A percentile compares a stretch with the other conserved stretches of the same genome.
These are phyloP conservation scores for Buddleja alternifolia DNA, from an alignment of 257 asterid species.

Conservation along the genomic window DNA sequence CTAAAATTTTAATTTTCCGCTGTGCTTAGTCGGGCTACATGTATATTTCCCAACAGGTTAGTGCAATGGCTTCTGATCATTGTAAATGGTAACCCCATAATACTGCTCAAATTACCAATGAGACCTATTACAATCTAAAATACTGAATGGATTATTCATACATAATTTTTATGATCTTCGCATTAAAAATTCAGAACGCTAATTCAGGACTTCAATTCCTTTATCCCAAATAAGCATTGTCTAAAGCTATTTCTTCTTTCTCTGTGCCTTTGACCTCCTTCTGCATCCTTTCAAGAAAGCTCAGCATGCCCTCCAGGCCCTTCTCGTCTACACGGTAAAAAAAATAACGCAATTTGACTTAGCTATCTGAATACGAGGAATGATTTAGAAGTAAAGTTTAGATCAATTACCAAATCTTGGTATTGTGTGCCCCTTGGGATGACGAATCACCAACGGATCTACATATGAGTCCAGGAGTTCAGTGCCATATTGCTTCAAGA, in stretches of 20 bases:
- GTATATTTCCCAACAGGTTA: too few species aligned
- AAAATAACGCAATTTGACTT: neutral
- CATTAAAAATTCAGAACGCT: neutral
- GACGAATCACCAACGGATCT: conserved; percentile 77
- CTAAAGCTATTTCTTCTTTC: conserved; percentile 28
- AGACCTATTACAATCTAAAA: neutral
- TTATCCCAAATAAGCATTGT: conserved; percentile 17
- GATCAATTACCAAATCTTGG: conserved; percentile 80
- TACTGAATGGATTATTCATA: neutral
- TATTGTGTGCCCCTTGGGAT: conserved; percentile 83
- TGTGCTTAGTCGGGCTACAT: too few species aligned
- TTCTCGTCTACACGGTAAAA: conserved; percentile 49
- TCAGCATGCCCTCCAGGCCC: conserved; percentile 51
- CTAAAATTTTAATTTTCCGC: too few species aligned
- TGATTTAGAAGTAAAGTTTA: neutral
- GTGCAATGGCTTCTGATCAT: too few species aligned
- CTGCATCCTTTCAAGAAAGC: conserved; percentile 59
- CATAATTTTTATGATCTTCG: neutral
- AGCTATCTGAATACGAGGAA: neutral
- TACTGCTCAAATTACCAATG: too few species aligned
- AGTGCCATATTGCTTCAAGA: conserved; percentile 58
- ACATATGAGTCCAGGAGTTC: conserved; percentile 61
- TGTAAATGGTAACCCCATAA: too few species aligned
- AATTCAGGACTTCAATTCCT: neutral
- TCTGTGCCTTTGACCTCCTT: conserved; percentile 37